A percentile compares a stretch with the other conserved stretches of the same genome.
phyloP scores from a whole-genome alignment of 2,329 filamentous ascomycete species.

The Alternaria triticimaculans region DNA sequence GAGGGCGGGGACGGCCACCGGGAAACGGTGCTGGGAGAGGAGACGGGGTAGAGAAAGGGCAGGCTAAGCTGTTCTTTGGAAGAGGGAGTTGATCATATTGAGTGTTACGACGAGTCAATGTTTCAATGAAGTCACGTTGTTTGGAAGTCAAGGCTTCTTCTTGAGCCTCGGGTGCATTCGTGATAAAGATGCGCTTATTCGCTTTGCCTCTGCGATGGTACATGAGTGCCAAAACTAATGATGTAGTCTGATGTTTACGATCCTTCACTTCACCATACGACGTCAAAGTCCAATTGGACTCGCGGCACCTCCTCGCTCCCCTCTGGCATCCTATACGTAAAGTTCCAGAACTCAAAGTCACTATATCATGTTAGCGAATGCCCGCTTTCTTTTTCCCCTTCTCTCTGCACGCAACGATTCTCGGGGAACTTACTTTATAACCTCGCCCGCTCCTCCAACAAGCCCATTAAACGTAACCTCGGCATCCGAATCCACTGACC shows the following conservation, averaged over 20 bases:
- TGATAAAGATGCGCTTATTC: not conserved
- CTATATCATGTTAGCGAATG: slow-evolving; percentile 14
- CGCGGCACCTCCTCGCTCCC: slow-evolving; percentile 33
- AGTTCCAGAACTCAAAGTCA: slow-evolving; percentile 53
- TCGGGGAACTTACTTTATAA: slow-evolving; percentile 45
- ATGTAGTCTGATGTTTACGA: not conserved
- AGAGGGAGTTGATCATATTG: slow-evolving; percentile 1
- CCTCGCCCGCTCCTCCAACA: slow-evolving; percentile 45
- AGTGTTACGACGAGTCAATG: not conserved
- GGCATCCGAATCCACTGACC: slow-evolving; percentile 53
- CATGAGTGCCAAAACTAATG: not conserved
- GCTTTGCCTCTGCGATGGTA: not conserved
- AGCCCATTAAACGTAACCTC: slow-evolving; percentile 54
- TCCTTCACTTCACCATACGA: not conserved
- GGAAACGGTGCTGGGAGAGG: slow-evolving; percentile 22
- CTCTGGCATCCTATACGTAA: slow-evolving; percentile 50
- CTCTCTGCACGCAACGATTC: not conserved
- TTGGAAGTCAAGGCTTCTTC: not conserved
- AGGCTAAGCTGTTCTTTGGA: slow-evolving; percentile 55
- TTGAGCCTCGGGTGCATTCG: not conserved
- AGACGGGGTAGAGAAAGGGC: slow-evolving; percentile 50
- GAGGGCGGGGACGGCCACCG: slow-evolving; percentile 48
- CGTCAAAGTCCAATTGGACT: slow-evolving; percentile 34
- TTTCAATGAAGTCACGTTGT: not conserved
- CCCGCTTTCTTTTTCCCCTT: not conserved